Percentiles rank a stretch among this genome's conserved stretches.
Evolutionary conservation across 2,329 filamentous ascomycete species (phyloP).

Genomic region (Cordyceps sp.): DNA sequence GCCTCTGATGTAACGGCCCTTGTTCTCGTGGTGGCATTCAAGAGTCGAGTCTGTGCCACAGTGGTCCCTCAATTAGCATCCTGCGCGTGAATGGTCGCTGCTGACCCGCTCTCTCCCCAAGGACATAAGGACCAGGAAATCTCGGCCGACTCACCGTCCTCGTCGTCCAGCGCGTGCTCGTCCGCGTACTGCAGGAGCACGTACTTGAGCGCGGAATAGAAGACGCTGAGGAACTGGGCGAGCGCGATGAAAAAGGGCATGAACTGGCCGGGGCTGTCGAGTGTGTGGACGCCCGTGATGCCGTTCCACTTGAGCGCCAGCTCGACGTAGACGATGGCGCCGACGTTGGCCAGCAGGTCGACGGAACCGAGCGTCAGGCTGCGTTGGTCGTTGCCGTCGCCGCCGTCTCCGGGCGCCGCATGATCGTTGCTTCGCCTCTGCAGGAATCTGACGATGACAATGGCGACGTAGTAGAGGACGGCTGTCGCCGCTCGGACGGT

Average conservation of each 20-base stretch:
- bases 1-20: too few species aligned
- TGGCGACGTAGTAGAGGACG: not conserved
- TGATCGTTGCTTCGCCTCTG: not conserved
- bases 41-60: too few species aligned
- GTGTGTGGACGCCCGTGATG: slow-evolving; percentile 6
- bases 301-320: slow-evolving; percentile 9
- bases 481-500: not conserved
- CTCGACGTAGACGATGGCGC: slow-evolving; percentile 10
- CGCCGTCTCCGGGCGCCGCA: not conserved
- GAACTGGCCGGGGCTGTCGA: slow-evolving; percentile 8
- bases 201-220: slow-evolving; percentile 5
- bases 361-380: not conserved
- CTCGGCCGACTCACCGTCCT: slow-evolving; percentile 2
- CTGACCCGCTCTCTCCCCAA: too few species aligned
- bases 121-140: too few species aligned
- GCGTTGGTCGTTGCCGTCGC: slow-evolving; percentile 1
- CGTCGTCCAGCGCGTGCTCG: not conserved
- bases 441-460: not conserved
- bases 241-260: slow-evolving; percentile 10
- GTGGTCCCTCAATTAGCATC: too few species aligned
- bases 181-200: not conserved
- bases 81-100: too few species aligned
- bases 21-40: too few species aligned
- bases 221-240: slow-evolving; percentile 7
- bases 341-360: slow-evolving; percentile 8